A percentile compares a stretch with the other conserved stretches of the same genome.
Conservation (phyloP, 2,329 filamentous ascomycete genomes). For the Cordyceps pruinosa region DNA sequence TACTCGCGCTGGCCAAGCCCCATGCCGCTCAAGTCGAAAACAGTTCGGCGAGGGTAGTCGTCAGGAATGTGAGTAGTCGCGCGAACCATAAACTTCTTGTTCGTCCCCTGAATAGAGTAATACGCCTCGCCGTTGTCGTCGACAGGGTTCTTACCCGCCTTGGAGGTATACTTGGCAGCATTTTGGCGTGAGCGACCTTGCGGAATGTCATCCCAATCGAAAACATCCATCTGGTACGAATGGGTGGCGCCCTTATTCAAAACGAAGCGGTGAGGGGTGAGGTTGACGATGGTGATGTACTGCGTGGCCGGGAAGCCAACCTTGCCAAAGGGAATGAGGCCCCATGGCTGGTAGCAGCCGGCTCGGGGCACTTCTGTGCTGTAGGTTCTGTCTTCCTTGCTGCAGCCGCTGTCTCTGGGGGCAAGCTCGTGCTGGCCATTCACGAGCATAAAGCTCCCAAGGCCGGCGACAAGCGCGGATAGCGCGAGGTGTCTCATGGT, state of each 20-base stretch:
- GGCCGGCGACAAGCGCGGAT: slow-evolving; percentile 2
- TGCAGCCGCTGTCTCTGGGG: slow-evolving; percentile 8
- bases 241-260: slow-evolving; percentile 19
- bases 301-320: slow-evolving; percentile 17
- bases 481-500: slow-evolving; percentile 7
- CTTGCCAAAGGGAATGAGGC: slow-evolving; percentile 12
- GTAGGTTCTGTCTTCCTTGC: slow-evolving; percentile 8
- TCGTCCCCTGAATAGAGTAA: slow-evolving; percentile 24
- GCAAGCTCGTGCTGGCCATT: neutral
- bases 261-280: slow-evolving; percentile 26
- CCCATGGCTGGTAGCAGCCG: slow-evolving; percentile 13
- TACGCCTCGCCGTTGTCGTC: slow-evolving; percentile 28
- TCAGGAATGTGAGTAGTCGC: slow-evolving; percentile 25
- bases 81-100: slow-evolving; percentile 25
- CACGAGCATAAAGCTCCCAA: slow-evolving; percentile 1
- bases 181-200: slow-evolving; percentile 27
- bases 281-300: slow-evolving; percentile 29
- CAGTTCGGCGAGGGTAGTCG: slow-evolving; percentile 20
- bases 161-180: slow-evolving; percentile 20
- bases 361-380: slow-evolving; percentile 12
- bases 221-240: slow-evolving; percentile 26
- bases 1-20: slow-evolving; percentile 28
- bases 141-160: slow-evolving; percentile 12
- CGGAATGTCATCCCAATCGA: slow-evolving; percentile 27
- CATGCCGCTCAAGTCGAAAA: slow-evolving; percentile 26